Evolutionary conservation across 2,329 filamentous ascomycete species (phyloP), one percentile per base, ranked within the genome.

Genomic region (Mycosphaerella arachidis): DNA sequence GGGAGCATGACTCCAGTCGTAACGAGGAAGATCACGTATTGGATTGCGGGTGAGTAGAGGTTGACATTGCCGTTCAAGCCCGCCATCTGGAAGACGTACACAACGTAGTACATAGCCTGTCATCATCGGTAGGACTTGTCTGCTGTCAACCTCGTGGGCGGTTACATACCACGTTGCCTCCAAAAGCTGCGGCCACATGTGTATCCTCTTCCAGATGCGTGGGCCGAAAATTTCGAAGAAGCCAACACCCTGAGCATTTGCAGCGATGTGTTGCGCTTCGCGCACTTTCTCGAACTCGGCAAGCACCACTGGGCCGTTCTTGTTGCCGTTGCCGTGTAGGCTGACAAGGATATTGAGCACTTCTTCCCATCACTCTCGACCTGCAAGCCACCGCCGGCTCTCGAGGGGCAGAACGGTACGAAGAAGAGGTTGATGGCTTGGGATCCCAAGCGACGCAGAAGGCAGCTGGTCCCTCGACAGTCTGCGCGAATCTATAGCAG

Each of bases 81-180:
- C 6, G 83, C 82, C 82, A 86, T 86, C 56, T 81, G 71, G 65
- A 84, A 85, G 61, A 85, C 81, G 70, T 84, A 86, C 1, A 83
- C 81, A 58, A 86, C 79, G 59, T 86, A 86, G 59, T 68, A 68
- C 56, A 70, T 74, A 27, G 63, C 63, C 0, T 60, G 16, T 12
- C n/a, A 18, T 10, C 1, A n/a, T 45, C 29, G 30, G 12, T 12
- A 18, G 37, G 13, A 6, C 9, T 12, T 31, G 7, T 20, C 29
- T 53, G 46, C 16, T 6, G 37, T 53, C n/a, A n/a, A n/a, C n/a
- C n/a, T n/a, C n/a, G n/a, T n/a, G n/a, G n/a, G n/a, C n/a, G n/a
- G n/a, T n/a, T n/a, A 53, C 50, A 18, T 53, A 53, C 50, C 50
- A 69, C 66, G 18, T 72, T 69, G 5, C 68, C 69, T 20, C 77